Evolutionary conservation across 768 basidiomycete species (phyloP).

Genomic region (Strobilomyces confusus): DNA sequence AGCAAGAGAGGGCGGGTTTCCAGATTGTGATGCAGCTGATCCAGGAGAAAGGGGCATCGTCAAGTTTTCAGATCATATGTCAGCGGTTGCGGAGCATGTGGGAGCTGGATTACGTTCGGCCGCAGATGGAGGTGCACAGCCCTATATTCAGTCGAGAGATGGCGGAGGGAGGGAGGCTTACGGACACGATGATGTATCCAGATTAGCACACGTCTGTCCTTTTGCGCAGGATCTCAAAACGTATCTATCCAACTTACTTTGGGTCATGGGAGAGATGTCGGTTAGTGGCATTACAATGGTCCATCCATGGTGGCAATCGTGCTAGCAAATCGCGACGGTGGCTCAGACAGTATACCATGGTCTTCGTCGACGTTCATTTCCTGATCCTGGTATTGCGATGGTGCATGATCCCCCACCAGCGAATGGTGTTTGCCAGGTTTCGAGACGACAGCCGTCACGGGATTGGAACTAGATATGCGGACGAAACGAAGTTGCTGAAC

Average conservation of each 20-base stretch:
- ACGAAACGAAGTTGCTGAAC: conserved; percentile 71
- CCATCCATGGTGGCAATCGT: conserved; percentile 39
- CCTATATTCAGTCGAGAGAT: conserved; percentile 28
- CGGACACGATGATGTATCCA: conserved; percentile 33
- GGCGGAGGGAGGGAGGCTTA: conserved; percentile 25
- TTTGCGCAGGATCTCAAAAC: conserved; percentile 15
- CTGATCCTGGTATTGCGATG: conserved; percentile 14
- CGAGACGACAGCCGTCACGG: conserved; percentile 46
- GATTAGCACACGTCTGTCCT: conserved; percentile 17
- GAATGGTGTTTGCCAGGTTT: conserved; percentile 55
- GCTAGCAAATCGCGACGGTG: conserved; percentile 33
- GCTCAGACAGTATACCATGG: conserved; percentile 25
- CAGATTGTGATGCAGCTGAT: conserved; percentile 60
- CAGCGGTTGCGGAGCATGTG: conserved; percentile 63
- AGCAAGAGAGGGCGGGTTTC: conserved; percentile 44
- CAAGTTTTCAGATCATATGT: conserved; percentile 74
- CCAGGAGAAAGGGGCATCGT: conserved; percentile 84
- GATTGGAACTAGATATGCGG: conserved; percentile 61
- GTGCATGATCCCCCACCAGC: conserved; percentile 17
- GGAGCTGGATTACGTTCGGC: conserved; percentile 50
- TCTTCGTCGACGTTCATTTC: conserved; percentile 30
- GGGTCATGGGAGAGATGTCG: neutral
- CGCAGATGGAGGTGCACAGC: conserved; percentile 12
- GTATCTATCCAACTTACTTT: conserved; percentile 5
- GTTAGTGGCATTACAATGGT: conserved; percentile 16